Evolutionary conservation across 1,139 yeast genomes (phyloP).

Genomic region (Pneumocystis wakefieldiae): DNA sequence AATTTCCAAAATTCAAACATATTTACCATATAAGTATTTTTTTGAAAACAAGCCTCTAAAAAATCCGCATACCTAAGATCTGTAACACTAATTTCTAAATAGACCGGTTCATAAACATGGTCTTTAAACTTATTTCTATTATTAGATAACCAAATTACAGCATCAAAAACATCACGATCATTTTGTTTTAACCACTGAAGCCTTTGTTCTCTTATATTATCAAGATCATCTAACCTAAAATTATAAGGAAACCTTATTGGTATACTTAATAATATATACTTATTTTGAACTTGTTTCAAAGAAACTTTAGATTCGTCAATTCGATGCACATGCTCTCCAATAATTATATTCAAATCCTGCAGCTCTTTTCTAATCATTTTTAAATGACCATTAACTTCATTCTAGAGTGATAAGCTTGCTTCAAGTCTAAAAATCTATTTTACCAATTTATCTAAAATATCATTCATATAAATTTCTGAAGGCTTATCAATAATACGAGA

Average conservation of each 20-base stretch:
- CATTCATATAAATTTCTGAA: background rate
- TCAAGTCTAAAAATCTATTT: background rate
- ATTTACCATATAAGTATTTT: conserved; percentile 30
- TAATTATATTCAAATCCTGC: background rate
- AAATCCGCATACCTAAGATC: conserved; percentile 38
- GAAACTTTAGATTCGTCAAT: background rate
- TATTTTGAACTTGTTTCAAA: background rate
- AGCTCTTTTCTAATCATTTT: background rate
- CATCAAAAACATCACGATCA: conserved; percentile 23
- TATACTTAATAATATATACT: conserved; percentile 1
- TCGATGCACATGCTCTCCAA: background rate
- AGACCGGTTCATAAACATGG: conserved; percentile 57
- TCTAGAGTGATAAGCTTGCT: background rate
- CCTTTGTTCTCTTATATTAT: conserved; percentile 16
- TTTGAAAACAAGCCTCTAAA: conserved; percentile 44
- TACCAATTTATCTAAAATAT: background rate
- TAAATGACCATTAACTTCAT: background rate
- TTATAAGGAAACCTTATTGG: background rate
- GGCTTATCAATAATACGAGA: background rate
- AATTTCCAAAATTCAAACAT: background rate
- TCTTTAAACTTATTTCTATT: conserved; percentile 27
- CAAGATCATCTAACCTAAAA: conserved; percentile 14
- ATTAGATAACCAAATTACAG: conserved; percentile 29
- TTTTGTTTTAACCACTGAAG: conserved; percentile 20
- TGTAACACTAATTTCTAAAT: conserved; percentile 45